These are phyloP conservation scores for Leptographium galeiforme DNA, from an alignment of 2,329 filamentous ascomycete species.

Conservation along the genomic window DNA sequence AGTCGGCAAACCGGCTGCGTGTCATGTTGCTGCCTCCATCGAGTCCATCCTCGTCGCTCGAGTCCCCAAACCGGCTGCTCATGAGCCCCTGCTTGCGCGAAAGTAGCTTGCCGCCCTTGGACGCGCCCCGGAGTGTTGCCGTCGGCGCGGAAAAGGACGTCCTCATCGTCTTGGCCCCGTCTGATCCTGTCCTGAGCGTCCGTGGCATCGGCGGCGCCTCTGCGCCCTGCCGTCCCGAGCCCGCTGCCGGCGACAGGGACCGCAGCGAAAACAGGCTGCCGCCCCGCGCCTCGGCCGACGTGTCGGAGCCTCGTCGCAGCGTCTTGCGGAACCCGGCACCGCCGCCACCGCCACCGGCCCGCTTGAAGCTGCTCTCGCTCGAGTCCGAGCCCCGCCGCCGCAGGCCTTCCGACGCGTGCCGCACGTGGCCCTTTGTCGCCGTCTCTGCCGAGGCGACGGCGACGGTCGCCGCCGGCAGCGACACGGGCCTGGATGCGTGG, in stretches of 20 bases:
- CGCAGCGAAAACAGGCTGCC: conserved; percentile 49
- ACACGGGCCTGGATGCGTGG: too few species aligned
- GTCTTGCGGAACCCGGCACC: conserved; percentile 53
- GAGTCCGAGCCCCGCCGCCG: conserved; percentile 47
- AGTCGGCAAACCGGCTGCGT: conserved; percentile 44
- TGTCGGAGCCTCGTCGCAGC: conserved; percentile 44
- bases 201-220: conserved; percentile 31
- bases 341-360: conserved; percentile 17
- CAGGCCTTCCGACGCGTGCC: conserved; percentile 14
- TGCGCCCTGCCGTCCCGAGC: conserved; percentile 34
- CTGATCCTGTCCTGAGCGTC: conserved; percentile 27
- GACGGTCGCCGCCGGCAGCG: not conserved
- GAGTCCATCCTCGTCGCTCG: conserved; percentile 43
- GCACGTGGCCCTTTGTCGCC: too few species aligned
- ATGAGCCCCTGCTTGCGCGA: conserved; percentile 7
- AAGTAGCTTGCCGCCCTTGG: conserved; percentile 16
- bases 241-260: conserved; percentile 50
- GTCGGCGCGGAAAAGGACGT: conserved; percentile 11
- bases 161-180: not conserved
- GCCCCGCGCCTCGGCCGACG: conserved; percentile 12
- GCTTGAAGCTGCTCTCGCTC: conserved; percentile 74
- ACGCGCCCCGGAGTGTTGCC: not conserved
- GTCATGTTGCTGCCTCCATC: not conserved
- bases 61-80: conserved; percentile 43
- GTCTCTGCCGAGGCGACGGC: too few species aligned